These are phyloP conservation scores for Phytophthora chlamydospora DNA, from an alignment of 352 stramenopile genomes.

Conservation along the genomic window DNA sequence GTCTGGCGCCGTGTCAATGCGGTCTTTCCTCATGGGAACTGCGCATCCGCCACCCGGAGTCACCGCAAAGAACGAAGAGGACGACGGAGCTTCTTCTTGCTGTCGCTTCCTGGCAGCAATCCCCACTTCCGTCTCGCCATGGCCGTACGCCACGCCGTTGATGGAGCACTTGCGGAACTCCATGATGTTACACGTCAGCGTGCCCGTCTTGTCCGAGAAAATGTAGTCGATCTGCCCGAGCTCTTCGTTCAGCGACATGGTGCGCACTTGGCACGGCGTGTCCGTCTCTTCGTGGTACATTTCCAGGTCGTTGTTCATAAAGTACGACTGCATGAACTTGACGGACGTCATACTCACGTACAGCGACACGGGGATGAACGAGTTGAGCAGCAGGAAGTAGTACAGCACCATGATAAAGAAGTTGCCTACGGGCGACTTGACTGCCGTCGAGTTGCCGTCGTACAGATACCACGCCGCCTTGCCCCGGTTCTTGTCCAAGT, in stretches of 20 bases:
- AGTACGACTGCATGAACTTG: slow-evolving; percentile 92
- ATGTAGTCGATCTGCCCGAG: slow-evolving; percentile 94
- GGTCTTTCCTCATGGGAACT: slow-evolving; percentile 44
- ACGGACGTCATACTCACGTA: slow-evolving; percentile 95
- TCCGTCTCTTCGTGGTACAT: slow-evolving; percentile 95
- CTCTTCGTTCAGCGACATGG: slow-evolving; percentile 94
- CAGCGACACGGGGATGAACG: slow-evolving; percentile 95
- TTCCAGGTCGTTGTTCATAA: slow-evolving; percentile 92
- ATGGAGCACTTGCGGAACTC: slow-evolving; percentile 97
- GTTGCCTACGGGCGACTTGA: slow-evolving; percentile 66
- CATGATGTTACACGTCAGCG: slow-evolving; percentile 96
- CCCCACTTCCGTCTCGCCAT: slow-evolving; percentile 87
- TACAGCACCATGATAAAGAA: slow-evolving; percentile 93
- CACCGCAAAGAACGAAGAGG: slow-evolving; percentile 43
- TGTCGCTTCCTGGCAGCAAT: slow-evolving; percentile 71
- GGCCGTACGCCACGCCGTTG: slow-evolving; percentile 93
- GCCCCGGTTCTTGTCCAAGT: slow-evolving; percentile 46
- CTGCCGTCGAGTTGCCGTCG: slow-evolving; percentile 49
- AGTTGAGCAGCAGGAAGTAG: slow-evolving; percentile 94
- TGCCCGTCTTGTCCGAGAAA: slow-evolving; percentile 96
- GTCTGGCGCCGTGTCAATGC: slow-evolving; percentile 27
- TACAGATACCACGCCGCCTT: slow-evolving; percentile 78
- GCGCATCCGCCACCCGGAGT: slow-evolving; percentile 28
- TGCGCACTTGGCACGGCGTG: slow-evolving; percentile 92
- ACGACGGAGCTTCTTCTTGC: slow-evolving; percentile 44